Conservation (phyloP, 805 yeast genomes). For the Cephaloascus fragrans region DNA sequence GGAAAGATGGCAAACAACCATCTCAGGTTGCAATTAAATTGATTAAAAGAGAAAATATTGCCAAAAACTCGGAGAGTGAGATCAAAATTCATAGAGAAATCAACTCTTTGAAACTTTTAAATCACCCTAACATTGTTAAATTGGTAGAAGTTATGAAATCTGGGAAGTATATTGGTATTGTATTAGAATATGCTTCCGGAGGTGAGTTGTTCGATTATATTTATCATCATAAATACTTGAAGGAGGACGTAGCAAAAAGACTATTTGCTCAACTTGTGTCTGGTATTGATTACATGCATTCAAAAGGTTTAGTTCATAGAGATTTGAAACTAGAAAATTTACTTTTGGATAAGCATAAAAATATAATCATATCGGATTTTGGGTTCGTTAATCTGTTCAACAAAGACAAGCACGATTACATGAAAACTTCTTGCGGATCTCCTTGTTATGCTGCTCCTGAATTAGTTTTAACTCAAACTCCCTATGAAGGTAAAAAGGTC, state of each 20-base stretch:
- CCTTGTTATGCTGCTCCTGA: constrained; percentile 99
- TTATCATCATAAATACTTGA: constrained; percentile 73
- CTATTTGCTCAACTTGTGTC: constrained; percentile 88
- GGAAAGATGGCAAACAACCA: constrained; percentile 70
- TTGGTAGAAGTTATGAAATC: constrained; percentile 89
- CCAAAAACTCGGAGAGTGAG: constrained; percentile 78
- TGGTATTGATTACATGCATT: constrained; percentile 86
- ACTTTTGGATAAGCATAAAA: constrained; percentile 75
- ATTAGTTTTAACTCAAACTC: constrained; percentile 74
- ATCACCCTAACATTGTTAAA: constrained; percentile 90
- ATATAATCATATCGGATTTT: constrained; percentile 81
- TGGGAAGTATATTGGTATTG: constrained; percentile 93
- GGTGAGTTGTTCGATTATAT: constrained; percentile 95
- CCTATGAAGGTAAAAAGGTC: constrained; percentile 87
- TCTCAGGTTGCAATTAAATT: constrained; percentile 90
- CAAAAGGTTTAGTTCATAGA: constrained; percentile 71
- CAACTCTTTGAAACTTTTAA: constrained; percentile 73
- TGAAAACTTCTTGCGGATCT: constrained; percentile 94
- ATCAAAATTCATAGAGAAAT: constrained; percentile 88
- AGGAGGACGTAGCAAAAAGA: constrained; percentile 79
- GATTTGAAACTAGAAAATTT: constrained; percentile 71
- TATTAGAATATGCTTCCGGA: constrained; percentile 92
- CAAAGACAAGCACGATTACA: constrained; percentile 51
- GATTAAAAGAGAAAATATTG: constrained; percentile 81
- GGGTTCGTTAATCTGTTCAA: constrained; percentile 89